Evolutionary conservation across 306 rosid species (phyloP), one percentile per base, ranked within the genome.

Genomic region (Mucuna pruriens): DNA sequence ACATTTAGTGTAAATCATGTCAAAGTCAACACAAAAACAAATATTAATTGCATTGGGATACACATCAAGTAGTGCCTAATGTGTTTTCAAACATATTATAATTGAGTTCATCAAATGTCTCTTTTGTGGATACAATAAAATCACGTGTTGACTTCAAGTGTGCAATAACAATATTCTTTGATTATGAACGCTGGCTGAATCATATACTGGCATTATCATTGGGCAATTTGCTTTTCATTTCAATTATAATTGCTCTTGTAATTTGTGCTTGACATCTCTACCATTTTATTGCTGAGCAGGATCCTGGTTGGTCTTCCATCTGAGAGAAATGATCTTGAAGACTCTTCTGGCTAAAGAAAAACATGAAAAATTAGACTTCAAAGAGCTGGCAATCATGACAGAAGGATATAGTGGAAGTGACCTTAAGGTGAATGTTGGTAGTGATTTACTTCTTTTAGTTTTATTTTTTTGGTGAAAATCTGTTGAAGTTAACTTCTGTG

Each of bases 341-440:
- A 93, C 96, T 78, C 90, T 93, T 25, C 83, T 93, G 25, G 63
- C 92, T 52, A 88, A 91, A 84, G 97, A 91, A 82, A 88, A 85
- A 23, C 86, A 84, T 12, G 90, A 91, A 72, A 82, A 83, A 84
- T 66, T 93, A 4, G 94, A 91, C 87, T 93, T 85, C 48, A 91
- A 91, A 80, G 97, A 90, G 81, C 97, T 93, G 20, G 94, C 97
- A 65, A 17, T 72, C 62, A 90, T 91, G 88, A 93, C 97, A 15
- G 94, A 91, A 83, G 99, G 99, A 66, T 95, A 77, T 44, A 95
- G 90, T 84, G 98, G 98, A 80, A 95, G 98, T 79, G 99, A 95
- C 83, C 97, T 95, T 9, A 95, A 93, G 98, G 99, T 93, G 58
- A 72, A 75, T 33, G 71, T 87, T 49, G 52, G 71, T 39, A 6